These are phyloP conservation scores for Globisporangium perplexum DNA, from an alignment of 352 stramenopile genomes.

Conservation along the genomic window DNA sequence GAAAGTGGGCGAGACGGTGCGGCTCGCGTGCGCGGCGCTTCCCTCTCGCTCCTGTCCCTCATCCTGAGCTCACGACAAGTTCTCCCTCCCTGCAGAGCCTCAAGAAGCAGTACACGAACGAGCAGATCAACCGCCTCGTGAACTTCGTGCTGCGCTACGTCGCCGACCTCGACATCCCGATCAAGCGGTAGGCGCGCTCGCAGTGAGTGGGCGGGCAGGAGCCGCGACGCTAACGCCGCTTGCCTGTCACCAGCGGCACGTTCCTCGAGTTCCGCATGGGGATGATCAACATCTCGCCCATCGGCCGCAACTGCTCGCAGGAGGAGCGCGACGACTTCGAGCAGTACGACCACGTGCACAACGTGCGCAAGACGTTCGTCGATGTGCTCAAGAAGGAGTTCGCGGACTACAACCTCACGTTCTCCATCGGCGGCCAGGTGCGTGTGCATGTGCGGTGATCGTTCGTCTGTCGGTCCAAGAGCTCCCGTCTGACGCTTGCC, in stretches of 20 bases:
- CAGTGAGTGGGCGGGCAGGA: background rate
- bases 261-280: conserved; percentile 99
- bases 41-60: background rate
- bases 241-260: conserved; percentile 79
- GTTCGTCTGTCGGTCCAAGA: too few relatives aligned
- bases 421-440: conserved; percentile 95
- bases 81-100: conserved; percentile 64
- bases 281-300: conserved; percentile 99
- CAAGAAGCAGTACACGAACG: conserved; percentile 92
- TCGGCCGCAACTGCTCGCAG: conserved; percentile 97
- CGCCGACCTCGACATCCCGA: conserved; percentile 92
- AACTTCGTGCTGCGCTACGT: conserved; percentile 97
- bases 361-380: conserved; percentile 95
- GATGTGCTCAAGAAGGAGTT: conserved; percentile 94
- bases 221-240: background rate
- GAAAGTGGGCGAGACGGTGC: conserved; percentile 86
- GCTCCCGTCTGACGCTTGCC: too few relatives aligned
- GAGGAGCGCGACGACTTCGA: conserved; percentile 98
- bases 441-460: background rate
- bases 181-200: conserved; percentile 85
- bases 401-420: conserved; percentile 94
- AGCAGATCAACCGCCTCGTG: conserved; percentile 96
- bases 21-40: background rate
- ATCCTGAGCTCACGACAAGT: background rate
- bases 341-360: conserved; percentile 93